Conservation (phyloP, 2,329 filamentous ascomycete species). For the Hypoxylon sp. region DNA sequence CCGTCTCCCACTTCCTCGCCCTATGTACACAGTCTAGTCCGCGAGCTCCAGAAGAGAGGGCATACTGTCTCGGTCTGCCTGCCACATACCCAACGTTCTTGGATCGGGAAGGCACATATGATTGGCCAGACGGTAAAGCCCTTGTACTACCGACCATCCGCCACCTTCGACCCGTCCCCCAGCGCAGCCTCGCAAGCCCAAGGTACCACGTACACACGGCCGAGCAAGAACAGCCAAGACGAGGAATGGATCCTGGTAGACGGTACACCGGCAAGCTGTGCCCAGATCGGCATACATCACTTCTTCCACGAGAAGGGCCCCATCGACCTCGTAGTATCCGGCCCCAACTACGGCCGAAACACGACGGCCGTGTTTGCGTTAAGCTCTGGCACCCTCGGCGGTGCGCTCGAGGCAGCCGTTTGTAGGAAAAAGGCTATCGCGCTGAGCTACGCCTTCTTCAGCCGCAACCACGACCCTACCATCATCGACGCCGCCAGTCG, state of each 20-base stretch:
- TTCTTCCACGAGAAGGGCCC: conserved; percentile 80
- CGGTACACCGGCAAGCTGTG: conserved; percentile 84
- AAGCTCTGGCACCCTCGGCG: conserved; percentile 83
- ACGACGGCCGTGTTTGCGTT: conserved; percentile 84
- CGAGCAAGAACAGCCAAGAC: conserved; percentile 64
- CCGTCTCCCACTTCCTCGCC: conserved; percentile 84
- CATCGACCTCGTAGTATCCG: conserved; percentile 82
- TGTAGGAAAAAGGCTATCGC: conserved; percentile 82
- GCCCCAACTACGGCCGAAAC: conserved; percentile 88
- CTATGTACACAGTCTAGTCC: conserved; percentile 82
- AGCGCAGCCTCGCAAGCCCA: conserved; percentile 64
- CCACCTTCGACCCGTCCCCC: conserved; percentile 56
- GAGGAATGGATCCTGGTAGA: conserved; percentile 89
- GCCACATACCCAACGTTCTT: conserved; percentile 91
- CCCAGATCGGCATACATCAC: conserved; percentile 86
- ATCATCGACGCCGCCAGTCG: conserved; percentile 84
- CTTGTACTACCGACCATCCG: conserved; percentile 80
- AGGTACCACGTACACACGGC: conserved; percentile 72
- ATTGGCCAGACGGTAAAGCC: conserved; percentile 90
- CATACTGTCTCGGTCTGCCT: conserved; percentile 94
- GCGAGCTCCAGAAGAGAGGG: conserved; percentile 78
- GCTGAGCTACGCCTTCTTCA: conserved; percentile 91
- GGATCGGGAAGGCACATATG: conserved; percentile 98
- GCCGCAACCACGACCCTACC: conserved; percentile 83
- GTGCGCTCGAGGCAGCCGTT: conserved; percentile 81